Base-by-base conservation (phyloP, 2,329 filamentous ascomycete species). In the Colletotrichum costaricense region DNA sequence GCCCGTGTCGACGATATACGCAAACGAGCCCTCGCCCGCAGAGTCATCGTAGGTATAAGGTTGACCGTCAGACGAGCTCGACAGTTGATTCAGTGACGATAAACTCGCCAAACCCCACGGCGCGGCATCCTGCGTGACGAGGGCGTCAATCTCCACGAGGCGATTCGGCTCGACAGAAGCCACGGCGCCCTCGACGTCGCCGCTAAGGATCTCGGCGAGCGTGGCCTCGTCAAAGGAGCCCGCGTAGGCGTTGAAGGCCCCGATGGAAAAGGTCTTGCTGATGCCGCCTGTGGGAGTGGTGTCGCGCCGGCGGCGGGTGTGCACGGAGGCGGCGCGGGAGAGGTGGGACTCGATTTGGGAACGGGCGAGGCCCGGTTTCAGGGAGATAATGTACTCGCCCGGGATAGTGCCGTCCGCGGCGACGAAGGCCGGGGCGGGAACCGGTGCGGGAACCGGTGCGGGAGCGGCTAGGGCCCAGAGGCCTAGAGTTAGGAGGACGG, bases 1-100 rank as follows among this genome's bases (percentile, higher is more conserved):
- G 16, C 84, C 84, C 16, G 84, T 82, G 77, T 86, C 84, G 59
- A 86, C 79, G 46, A 86, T 78, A 72, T 86, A 86, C 26, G 79
- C 80, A 35, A 79, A 84, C 9, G 81, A 80, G 30, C 80, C 82
- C 56, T 77, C 75, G 49, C 83, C 84, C 3, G 38, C 38, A 42
- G 14, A 42, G 6, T 42, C 38, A 16, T 42, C 38, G 7, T 42
- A 42, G 38, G 38, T 42, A 42, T 42, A 19, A 42, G 38, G 38
- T 19, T 42, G 38, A 42, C 38, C 38, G 2, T 42, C 38, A 42
- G 38, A 42, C 38, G 38, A 42, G 16, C 38, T 16, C 5, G 38
- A 16, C 38, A 42, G 38, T 19, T 42, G 38, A 16, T 42, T 19
- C 5, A 16, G 38, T 6, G 38, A 42, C 38, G 38, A 42, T 2